Percentiles rank a stretch among this genome's conserved stretches.
These are phyloP conservation scores for Tylopilus plumbeoviolaceoides DNA, from an alignment of 768 basidiomycete species.

Conservation along the genomic window DNA sequence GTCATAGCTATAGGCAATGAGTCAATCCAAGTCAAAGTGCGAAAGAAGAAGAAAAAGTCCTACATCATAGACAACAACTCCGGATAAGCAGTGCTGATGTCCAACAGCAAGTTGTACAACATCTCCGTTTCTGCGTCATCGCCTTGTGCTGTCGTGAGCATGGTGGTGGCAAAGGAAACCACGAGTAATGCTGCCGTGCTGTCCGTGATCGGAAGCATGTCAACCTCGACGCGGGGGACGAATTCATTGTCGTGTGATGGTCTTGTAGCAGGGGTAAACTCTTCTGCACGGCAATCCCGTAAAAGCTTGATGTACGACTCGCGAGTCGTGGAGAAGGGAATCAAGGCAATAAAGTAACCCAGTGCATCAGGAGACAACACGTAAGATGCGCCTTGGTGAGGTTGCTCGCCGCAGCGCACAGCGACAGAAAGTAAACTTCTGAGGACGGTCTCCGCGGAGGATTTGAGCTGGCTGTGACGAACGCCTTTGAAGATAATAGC, in stretches of 20 bases:
- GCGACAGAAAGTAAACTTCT: conserved; percentile 63
- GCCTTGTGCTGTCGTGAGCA: conserved; percentile 70
- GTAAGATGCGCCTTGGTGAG: conserved; percentile 38
- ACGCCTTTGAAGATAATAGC: conserved; percentile 85
- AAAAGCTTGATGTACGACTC: conserved; percentile 58
- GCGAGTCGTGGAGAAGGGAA: conserved; percentile 62
- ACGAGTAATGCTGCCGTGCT: conserved; percentile 63
- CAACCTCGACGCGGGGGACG: conserved; percentile 51
- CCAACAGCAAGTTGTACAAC: conserved; percentile 70
- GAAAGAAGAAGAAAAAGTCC: conserved; percentile 30
- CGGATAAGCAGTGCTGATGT: conserved; percentile 63
- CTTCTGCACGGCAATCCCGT: conserved; percentile 56
- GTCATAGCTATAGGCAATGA: conserved; percentile 54
- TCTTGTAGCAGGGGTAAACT: conserved; percentile 37
- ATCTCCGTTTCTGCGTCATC: conserved; percentile 82
- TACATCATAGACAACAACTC: conserved; percentile 72
- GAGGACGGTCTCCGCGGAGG: conserved; percentile 57
- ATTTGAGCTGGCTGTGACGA: conserved; percentile 60
- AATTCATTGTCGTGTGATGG: conserved; percentile 39
- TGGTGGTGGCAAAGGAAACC: conserved; percentile 70
- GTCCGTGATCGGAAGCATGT: conserved; percentile 60
- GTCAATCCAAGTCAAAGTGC: not conserved
- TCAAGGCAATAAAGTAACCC: conserved; percentile 75
- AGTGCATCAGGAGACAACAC: conserved; percentile 57
- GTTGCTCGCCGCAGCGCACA: conserved; percentile 37